A percentile compares a stretch with the other conserved stretches of the same genome.
These are phyloP conservation scores for Candida pseudoviswanathii DNA, from an alignment of 1,139 yeast genomes.

Conservation along the genomic window DNA sequence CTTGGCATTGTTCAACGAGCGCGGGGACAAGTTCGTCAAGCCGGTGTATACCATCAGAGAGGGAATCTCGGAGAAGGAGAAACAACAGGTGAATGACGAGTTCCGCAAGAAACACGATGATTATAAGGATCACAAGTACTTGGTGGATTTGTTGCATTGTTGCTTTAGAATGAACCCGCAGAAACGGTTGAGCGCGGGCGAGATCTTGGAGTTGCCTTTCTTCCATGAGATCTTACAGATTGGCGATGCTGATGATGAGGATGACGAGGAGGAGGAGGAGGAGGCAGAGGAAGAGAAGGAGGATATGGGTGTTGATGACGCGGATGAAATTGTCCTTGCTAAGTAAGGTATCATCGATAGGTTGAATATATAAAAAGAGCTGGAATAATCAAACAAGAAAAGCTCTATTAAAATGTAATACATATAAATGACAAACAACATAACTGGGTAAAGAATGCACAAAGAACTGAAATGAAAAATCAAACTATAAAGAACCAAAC, in stretches of 20 bases:
- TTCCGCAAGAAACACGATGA: constrained; percentile 24
- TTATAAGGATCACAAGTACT: constrained; percentile 43
- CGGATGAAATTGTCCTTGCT: constrained; percentile 41
- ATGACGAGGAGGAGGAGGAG: neutral
- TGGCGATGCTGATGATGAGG: constrained; percentile 17
- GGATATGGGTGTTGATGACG: constrained; percentile 12
- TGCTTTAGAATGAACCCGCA: constrained; percentile 61
- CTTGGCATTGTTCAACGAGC: constrained; percentile 29
- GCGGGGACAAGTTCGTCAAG: constrained; percentile 29
- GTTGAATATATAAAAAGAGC: neutral
- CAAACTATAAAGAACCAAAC: neutral
- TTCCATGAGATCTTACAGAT: constrained; percentile 41
- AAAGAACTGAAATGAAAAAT: neutral
- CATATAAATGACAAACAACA: neutral
- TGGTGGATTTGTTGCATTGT: constrained; percentile 54
- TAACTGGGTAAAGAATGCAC: neutral
- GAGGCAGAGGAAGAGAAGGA: neutral
- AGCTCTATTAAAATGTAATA: too few species aligned
- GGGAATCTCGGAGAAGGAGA: constrained; percentile 9
- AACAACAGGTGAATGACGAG: constrained; percentile 14
- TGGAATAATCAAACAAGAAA: too few species aligned
- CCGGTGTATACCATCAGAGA: constrained; percentile 18
- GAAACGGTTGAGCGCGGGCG: constrained; percentile 56
- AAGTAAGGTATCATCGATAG: neutral
- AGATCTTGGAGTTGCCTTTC: constrained; percentile 57